Percentiles rank a stretch among this genome's conserved stretches.
phyloP scores from a whole-genome alignment of 495 filamentous ascomycete species.

The Wilcoxina mikolae region DNA sequence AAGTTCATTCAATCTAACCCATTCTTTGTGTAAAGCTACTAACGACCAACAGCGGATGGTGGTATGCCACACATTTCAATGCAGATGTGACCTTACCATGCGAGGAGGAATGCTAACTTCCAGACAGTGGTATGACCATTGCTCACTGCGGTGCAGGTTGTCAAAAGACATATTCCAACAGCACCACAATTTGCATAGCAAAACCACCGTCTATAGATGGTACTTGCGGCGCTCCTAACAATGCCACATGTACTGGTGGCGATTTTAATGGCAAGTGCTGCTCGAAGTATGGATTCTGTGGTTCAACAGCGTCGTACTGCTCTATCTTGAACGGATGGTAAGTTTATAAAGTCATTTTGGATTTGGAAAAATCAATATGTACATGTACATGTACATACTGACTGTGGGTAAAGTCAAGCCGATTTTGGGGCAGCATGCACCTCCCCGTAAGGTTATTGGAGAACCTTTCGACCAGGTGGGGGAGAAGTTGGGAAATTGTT shows the following conservation, averaged over 20 bases:
- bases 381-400: too few relatives aligned
- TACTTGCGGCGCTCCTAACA: not conserved
- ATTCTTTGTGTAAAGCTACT: too few relatives aligned
- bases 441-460: not conserved
- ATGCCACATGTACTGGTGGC: not conserved
- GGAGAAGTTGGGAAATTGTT: too few relatives aligned
- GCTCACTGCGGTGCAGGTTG: not conserved
- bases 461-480: too few relatives aligned
- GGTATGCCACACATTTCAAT: not conserved
- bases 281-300: slow-evolving; percentile 7
- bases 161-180: not conserved
- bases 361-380: not conserved
- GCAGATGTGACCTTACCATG: not conserved
- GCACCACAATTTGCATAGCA: not conserved
- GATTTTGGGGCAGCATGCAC: slow-evolving; percentile 1
- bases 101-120: not conserved
- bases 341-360: not conserved
- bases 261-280: not conserved
- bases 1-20: too few relatives aligned
- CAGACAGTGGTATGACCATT: not conserved
- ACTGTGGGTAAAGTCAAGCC: too few relatives aligned
- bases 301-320: not conserved
- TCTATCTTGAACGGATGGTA: slow-evolving; percentile 3
- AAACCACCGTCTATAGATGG: not conserved
- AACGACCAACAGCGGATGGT: slow-evolving; percentile 1